A percentile compares a stretch with the other conserved stretches of the same genome.
Evolutionary conservation across 306 rosid genomes (phyloP).

Genomic region (Sicyos baderoa): DNA sequence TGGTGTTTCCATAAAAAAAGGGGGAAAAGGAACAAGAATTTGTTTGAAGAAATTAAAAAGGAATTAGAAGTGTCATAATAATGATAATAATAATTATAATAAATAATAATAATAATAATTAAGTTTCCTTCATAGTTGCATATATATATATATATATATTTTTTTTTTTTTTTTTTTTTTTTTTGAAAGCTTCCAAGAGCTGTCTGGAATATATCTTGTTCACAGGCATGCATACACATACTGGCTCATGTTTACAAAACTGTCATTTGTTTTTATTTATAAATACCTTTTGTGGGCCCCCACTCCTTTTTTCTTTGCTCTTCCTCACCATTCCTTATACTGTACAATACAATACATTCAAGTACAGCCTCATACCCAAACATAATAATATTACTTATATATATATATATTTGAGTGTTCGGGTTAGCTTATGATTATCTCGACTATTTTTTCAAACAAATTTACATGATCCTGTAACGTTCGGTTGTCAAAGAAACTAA

Average conservation of each 20-base stretch:
- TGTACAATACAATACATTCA: slow-evolving; percentile 16
- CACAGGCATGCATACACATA: slow-evolving; percentile 49
- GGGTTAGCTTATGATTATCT: too few relatives aligned
- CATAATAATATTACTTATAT: slow-evolving; percentile 3
- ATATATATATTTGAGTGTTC: too few relatives aligned
- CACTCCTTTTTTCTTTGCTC: slow-evolving; percentile 15
- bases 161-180: too few relatives aligned
- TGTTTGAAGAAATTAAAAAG: too few relatives aligned
- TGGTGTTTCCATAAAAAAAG: too few relatives aligned
- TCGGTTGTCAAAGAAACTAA: too few relatives aligned
- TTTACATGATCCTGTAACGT: too few relatives aligned
- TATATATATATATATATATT: too few relatives aligned
- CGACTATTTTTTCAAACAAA: too few relatives aligned
- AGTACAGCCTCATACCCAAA: slow-evolving; percentile 18
- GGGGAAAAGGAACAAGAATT: too few relatives aligned
- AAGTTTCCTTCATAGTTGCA: slow-evolving; percentile 42
- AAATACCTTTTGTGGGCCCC: slow-evolving; percentile 23
- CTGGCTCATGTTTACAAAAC: slow-evolving; percentile 37
- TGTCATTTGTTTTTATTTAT: slow-evolving; percentile 21
- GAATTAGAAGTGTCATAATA: too few relatives aligned
- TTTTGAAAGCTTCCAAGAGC: slow-evolving; percentile 41
- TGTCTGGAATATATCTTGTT: slow-evolving; percentile 89
- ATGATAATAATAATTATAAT: slow-evolving; percentile 4
- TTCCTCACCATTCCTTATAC: slow-evolving; percentile 14
- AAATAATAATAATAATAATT: neutral